Evolutionary conservation across 176 grass and related monocot species (phyloP), one percentile per base, ranked within the genome.

Genomic region (Melocanna baccifera): DNA sequence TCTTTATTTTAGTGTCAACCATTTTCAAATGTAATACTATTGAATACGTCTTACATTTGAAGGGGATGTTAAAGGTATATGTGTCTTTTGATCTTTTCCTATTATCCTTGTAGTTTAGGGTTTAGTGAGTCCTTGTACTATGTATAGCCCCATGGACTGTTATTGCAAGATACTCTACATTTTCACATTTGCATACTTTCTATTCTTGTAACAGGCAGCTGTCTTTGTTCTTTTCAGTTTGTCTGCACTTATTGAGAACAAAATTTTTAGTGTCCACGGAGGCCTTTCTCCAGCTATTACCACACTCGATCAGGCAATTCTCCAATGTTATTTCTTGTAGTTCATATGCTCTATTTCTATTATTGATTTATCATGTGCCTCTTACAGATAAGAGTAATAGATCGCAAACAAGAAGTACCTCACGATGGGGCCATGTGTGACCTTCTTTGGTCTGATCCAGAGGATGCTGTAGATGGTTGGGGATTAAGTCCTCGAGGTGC

Each of bases 371-470:
- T 68, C 40, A 55, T 75, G 22, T 83, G 4, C 19, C 22, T 32
- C 71, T 20, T 73, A 78, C 86, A 98, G 96, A 98, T 98, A 85
- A 89, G 96, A 85, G 89, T 81, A n/a, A 99, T 99, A 91, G 96
- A 99, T 73, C 93, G 96, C 64, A 99, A 99, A 83, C 96, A 99
- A 83, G 96, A 99, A 77, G 96, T 99, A 55, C 96, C 96, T 70
- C 96, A 99, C 82, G 96, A 99, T 84, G 96, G 96, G 32, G 89
- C 93, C 32, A 99, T 99, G 96, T 99, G 96, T 89, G 96, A 99
- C 78, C 93, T 99, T n/a, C 74, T 99, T 81, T 99, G 96, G 96
- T 99, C 96, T 58, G 96, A 99, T 85, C 93, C 96, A 52, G 96
- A 99, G 62, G 96, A 99, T 69, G 91, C 87, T 72, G 94, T 97